Base-by-base conservation (phyloP, 176 grass and related monocot genomes). In the barley (Hordeum vulgare) region DNA sequence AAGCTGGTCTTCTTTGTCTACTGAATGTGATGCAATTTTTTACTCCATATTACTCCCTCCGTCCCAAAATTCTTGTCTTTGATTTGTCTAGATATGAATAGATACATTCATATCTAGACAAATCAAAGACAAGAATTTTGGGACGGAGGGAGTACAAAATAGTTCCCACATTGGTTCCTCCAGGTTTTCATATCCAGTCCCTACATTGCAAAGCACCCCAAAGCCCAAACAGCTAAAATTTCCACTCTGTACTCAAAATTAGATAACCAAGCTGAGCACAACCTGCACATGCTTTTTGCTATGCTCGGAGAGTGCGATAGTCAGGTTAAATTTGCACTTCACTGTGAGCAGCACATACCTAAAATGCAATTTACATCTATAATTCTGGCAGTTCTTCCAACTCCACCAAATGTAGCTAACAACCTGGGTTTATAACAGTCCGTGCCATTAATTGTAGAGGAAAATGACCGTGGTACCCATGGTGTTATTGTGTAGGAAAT, bases 291-390 rank as follows among this genome's bases (percentile, higher is more conserved):
- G 41, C 26, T 37, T 78, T 25, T 61, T 61, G 34, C 14, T 56
- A 57, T 72, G 6, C 80, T 60, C 14, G 11, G 23, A 60, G 51
- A 82, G 28, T 60, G 37, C 41, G 23, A 31, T 4, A 7, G 17
- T 18, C 24, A 60, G 44, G 27, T 68, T 31, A n/a, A 68, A 53
- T 27, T 8, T 66, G 41, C 18, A 28, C 77, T 71, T 59, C 11
- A 7, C 24, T 36, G 1, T 42, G 69, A 59, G 66, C 65, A 27
- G 34, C 39, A 54, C 51, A 59, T 23, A 6, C 61, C 33, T 58
- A 81, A 27, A 81, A 57, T n/a, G 42, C 54, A 78, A 3, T 76
- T 53, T 75, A 12, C 9, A 54, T 75, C 73, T 75, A 75, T 75
- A 56, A 6, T 75, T 49, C 47, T 57, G n/a, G 47, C 49, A 34